Base-by-base conservation (phyloP, 352 stramenopile genomes). In the Pythium insidiosum region DNA sequence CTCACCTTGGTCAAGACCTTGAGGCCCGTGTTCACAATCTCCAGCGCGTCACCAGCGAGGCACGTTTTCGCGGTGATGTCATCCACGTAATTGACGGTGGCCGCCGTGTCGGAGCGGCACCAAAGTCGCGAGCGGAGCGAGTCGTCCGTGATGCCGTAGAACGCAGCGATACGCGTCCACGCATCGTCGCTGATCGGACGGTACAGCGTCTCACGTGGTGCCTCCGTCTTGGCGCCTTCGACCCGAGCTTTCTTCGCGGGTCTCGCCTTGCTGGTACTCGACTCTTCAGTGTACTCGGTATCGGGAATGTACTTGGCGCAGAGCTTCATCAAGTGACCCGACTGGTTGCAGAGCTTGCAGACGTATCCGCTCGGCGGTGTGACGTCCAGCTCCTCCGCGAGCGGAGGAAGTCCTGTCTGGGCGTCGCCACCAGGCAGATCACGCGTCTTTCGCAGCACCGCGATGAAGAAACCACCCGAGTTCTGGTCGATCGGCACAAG, bases 381-480 rank as follows among this genome's bases (percentile, higher is more conserved):
- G 13, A 71, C 41, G 6, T 65, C 47, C 9, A 74, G 10, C 34
- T 88, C 58, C 50, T 91, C 71, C 3, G 68, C 61, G 9, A 69
- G 38, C 1, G 56, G 46, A 0, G 54, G 15, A 16, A 91, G 54
- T 19, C 77, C 73, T 40, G 66, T 37, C 47, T 88, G 74, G 2
- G 40, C 15, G 3, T 68, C 55, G 13, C 63, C 61, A 9, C 72
- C 70, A 2, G 80, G 80, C 22, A 90, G 50, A 36, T 90, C 56
- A 3, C 47, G 47, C 25, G 63, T 50, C 46, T 98, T 98, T 29
- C 73, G 61, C 20, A 99, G 74, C 24, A 99, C 77, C n/a, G 89
- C 87, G 31, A 99, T 83, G 62, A 99, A 99, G 61, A 99, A 99
- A 4, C 96, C 97, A 28, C 96, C 96, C 5, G 95, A 98, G 62